A percentile compares a stretch with the other conserved stretches of the same genome.
These are phyloP conservation scores for Emiliania huxleyi DNA, from an alignment of 78 protist genomes.

Conservation along the genomic window DNA sequence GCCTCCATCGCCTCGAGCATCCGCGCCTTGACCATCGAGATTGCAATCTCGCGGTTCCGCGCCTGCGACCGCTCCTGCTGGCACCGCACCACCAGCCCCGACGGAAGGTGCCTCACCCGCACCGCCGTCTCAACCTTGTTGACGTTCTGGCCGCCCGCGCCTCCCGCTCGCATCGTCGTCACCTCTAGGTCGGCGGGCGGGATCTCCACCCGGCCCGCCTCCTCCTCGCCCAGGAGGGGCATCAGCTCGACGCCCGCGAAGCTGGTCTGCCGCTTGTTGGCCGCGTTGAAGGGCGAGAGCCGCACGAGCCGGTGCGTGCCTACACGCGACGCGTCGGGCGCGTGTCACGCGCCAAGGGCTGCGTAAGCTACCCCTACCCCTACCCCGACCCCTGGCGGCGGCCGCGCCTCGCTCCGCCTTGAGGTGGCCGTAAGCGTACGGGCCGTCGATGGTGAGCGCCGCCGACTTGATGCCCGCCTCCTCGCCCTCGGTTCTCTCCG, in stretches of 20 bases:
- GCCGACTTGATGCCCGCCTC: constrained; percentile 44
- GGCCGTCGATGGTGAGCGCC: constrained; percentile 14
- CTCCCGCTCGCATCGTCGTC: constrained; percentile 48
- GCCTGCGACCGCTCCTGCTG: constrained; percentile 32
- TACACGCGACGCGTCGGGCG: too few relatives aligned
- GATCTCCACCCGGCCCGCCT: background rate
- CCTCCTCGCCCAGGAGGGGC: constrained; percentile 38
- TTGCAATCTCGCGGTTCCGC: constrained; percentile 13
- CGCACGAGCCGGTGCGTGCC: constrained; percentile 54
- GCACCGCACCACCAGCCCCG: constrained; percentile 18
- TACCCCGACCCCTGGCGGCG: too few relatives aligned
- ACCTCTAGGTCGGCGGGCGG: constrained; percentile 7
- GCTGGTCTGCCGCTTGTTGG: constrained; percentile 30
- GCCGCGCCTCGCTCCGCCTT: constrained; percentile 22
- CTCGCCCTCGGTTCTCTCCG: constrained; percentile 1
- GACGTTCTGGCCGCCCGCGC: constrained; percentile 49
- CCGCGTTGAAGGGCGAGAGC: constrained; percentile 42
- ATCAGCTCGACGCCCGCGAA: constrained; percentile 48
- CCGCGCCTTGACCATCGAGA: background rate
- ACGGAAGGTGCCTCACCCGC: constrained; percentile 16
- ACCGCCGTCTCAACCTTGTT: constrained; percentile 49
- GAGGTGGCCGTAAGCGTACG: constrained; percentile 24
- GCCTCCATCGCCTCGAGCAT: background rate
- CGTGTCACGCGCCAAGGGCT: too few relatives aligned
- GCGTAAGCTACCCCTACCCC: too few relatives aligned